Percentiles rank a stretch among this genome's conserved stretches.
Evolutionary conservation across 2,329 filamentous ascomycete species (phyloP).

Genomic region (Fusarium cicatricum): DNA sequence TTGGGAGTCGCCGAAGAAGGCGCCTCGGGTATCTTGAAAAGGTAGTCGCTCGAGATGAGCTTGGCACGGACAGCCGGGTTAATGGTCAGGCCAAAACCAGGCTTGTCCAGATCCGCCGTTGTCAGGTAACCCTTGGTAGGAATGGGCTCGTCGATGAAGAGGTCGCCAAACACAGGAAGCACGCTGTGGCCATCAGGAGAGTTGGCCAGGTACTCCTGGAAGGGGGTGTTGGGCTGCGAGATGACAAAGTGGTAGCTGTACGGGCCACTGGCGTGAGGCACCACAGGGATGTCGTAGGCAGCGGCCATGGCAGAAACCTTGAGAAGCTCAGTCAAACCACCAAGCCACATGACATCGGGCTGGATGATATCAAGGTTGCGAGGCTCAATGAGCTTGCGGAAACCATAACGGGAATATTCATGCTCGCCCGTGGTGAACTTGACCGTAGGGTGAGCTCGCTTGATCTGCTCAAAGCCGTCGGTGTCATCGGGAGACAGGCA

Average conservation of each 20-base stretch:
- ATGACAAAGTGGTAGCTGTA: constrained; percentile 98
- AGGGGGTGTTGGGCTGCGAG: constrained; percentile 90
- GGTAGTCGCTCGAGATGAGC: constrained; percentile 76
- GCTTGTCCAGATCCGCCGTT: constrained; percentile 82
- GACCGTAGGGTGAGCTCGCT: constrained; percentile 86
- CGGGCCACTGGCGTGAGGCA: constrained; percentile 92
- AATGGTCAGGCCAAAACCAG: constrained; percentile 88
- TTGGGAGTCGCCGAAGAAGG: no score
- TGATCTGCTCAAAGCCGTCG: constrained; percentile 88
- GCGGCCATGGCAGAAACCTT: constrained; percentile 89
- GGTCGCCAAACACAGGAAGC: constrained; percentile 87
- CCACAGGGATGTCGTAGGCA: constrained; percentile 92
- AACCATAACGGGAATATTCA: constrained; percentile 93
- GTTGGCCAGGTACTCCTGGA: constrained; percentile 96
- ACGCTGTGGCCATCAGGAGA: constrained; percentile 91
- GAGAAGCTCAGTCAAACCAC: constrained; percentile 89
- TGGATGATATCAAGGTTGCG: constrained; percentile 94
- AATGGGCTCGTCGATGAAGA: constrained; percentile 91
- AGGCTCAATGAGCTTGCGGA: constrained; percentile 91
- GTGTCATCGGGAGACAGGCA: constrained; percentile 91
- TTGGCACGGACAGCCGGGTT: constrained; percentile 77
- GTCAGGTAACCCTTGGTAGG: constrained; percentile 84
- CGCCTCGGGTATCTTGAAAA: constrained; percentile 73
- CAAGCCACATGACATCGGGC: constrained; percentile 97
- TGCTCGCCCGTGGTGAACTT: constrained; percentile 98